These are phyloP conservation scores for Geotrichum phurueaensis DNA, from an alignment of 1,139 yeast genomes.

Conservation along the genomic window DNA sequence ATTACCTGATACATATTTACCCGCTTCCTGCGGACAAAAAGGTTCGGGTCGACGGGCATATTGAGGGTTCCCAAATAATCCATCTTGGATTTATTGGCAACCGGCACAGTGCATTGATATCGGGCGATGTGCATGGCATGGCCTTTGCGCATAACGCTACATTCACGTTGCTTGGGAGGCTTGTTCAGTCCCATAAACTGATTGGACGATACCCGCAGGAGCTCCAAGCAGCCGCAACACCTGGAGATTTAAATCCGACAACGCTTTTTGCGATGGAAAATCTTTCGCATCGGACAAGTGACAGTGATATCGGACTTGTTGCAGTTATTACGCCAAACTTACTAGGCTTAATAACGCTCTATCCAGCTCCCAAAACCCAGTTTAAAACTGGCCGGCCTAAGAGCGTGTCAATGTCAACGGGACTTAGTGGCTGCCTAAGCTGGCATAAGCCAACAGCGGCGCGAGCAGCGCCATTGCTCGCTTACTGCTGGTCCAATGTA, in stretches of 20 bases:
- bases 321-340: slow-evolving; percentile 53
- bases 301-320: slow-evolving; percentile 44
- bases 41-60: slow-evolving; percentile 46
- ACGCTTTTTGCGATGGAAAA: slow-evolving; percentile 40
- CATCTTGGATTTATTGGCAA: slow-evolving; percentile 50
- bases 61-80: slow-evolving; percentile 42
- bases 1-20: slow-evolving; percentile 33
- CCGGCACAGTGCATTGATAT: slow-evolving; percentile 53
- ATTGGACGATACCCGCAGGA: slow-evolving; percentile 43
- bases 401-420: slow-evolving; percentile 33
- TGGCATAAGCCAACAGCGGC: slow-evolving; percentile 50
- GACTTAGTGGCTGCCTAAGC: slow-evolving; percentile 45
- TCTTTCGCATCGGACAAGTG: slow-evolving; percentile 55
- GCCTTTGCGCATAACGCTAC: slow-evolving; percentile 55
- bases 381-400: slow-evolving; percentile 47
- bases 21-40: slow-evolving; percentile 29
- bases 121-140: slow-evolving; percentile 56
- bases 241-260: slow-evolving; percentile 25
- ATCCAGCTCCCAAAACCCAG: slow-evolving; percentile 50
- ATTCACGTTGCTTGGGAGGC: slow-evolving; percentile 47
- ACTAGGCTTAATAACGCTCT: slow-evolving; percentile 50
- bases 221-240: not conserved
- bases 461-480: slow-evolving; percentile 45
- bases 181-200: slow-evolving; percentile 45
- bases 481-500: slow-evolving; percentile 60